Evolutionary conservation across 208 protist species (phyloP), one percentile per base, ranked within the genome.

Genomic region (Crithidia bombi): DNA sequence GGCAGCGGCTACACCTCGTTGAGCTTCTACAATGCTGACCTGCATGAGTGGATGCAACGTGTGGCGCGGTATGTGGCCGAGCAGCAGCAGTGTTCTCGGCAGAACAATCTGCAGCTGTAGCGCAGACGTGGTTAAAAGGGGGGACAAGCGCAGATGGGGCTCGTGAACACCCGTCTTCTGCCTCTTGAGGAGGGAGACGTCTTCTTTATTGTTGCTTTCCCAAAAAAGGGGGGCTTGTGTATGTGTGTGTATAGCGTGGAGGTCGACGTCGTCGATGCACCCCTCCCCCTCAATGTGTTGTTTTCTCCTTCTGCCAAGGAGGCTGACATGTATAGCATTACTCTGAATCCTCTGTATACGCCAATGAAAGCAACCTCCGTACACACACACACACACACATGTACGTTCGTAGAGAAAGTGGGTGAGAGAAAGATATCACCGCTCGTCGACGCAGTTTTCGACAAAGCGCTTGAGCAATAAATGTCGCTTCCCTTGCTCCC

Each of bases 11-110:
- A 57, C 46, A 79, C 64, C 43, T 56, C 74, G 4, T 12, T 75
- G 43, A 36, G 65, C 59, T 86, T 86, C 71, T 83, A 84, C 70
- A 68, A 88, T 39, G 76, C 85, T 38, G 85, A 83, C 6, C 26
- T 95, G 54, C 81, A 95, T 61, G 86, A 86, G 58, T 95, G 90
- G 90, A 89, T 92, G 82, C 32, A 66, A 10, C 81, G 85, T 25
- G 55, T 95, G 21, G 78, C 71, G 14, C 49, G 65, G 21, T 92
- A 85, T 56, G 65, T 86, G 43, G 59, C 68, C n/a, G 54, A 65
- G 73, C 55, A 75, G 59, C 79, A 78, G 46, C 71, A 77, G 50
- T n/a, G n/a, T n/a, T n/a, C n/a, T n/a, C 64, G 56, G 44, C 57
- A 66, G 65, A 51, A 51, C 21, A 10, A 19, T 54, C 17, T 9